Evolutionary conservation across 2,329 filamentous ascomycete genomes (phyloP), one percentile per base, ranked within the genome.

Genomic region (Aspergillus brasiliensis): DNA sequence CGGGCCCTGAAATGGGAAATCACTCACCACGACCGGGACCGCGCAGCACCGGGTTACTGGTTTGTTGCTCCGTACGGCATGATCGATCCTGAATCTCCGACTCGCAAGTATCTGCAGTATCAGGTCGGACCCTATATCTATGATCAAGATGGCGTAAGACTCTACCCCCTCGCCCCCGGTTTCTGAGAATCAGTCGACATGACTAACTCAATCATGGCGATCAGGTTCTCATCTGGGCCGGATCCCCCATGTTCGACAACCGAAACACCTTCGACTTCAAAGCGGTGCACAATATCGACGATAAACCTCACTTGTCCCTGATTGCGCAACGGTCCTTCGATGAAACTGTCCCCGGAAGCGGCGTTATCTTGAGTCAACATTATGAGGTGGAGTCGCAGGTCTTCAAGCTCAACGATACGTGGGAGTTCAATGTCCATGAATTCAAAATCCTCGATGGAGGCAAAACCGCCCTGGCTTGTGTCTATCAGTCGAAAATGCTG

Each of bases 41-140:
- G 63, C 34, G 57, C 71, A 10, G 71, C 70, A 3, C 79, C 80
- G 1, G 81, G 81, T 19, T 82, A 82, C 69, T 78, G 81, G 65
- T 82, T 82, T 64, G 73, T 82, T 53, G 77, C 79, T 27, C 81
- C 81, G 1, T 82, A 82, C 65, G 56, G 71, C 13, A 64, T 68
- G 48, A 71, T 72, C 17, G 66, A 60, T 3, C 68, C 71, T 7
- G 71, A 73, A 56, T 21, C 52, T 7, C 62, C 66, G 10, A 66
- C 63, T 8, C 69, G 64, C 11, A 44, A 67, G 28, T 73, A 67
- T 54, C 72, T 78, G 47, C 78, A 78, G 61, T 70, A 76, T 62
- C 80, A 82, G 67, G 73, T 77, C 17, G 79, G 80, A 4, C 77
- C 80, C n/a, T 79, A 82, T 66, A 82, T 82, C 56, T 82, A 82